phyloP scores from a whole-genome alignment of 78 protist genomes.

The Dictyostelium citrinum region DNA sequence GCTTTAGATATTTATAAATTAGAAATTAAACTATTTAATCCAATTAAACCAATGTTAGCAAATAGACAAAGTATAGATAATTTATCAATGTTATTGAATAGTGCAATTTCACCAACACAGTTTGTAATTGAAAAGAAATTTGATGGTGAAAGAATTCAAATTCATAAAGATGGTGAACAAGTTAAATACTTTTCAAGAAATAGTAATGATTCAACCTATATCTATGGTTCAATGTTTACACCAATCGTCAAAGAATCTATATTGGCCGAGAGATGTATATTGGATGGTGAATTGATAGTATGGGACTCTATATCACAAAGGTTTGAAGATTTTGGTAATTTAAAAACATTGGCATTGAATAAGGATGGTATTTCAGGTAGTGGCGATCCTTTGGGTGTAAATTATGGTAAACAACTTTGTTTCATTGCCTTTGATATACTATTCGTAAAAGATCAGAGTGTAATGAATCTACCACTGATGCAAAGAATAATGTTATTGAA shows the following conservation, averaged over 20 bases:
- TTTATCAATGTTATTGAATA: slow-evolving; percentile 12
- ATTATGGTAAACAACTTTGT: slow-evolving; percentile 78
- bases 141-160: slow-evolving; percentile 93
- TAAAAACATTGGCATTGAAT: slow-evolving; percentile 66
- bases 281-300: slow-evolving; percentile 93
- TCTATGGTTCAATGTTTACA: slow-evolving; percentile 53
- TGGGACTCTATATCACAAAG: slow-evolving; percentile 73
- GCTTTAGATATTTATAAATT: background rate
- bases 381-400: slow-evolving; percentile 21
- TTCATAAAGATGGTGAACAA: slow-evolving; percentile 74
- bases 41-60: slow-evolving; percentile 95
- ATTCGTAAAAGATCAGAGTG: slow-evolving; percentile 73
- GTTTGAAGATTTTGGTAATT: slow-evolving; percentile 88
- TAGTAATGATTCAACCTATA: slow-evolving; percentile 74
- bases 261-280: slow-evolving; percentile 65
- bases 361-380: slow-evolving; percentile 19
- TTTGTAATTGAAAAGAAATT: slow-evolving; percentile 84
- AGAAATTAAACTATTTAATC: slow-evolving; percentile 53
- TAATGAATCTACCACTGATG: slow-evolving; percentile 50
- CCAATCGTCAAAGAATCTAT: slow-evolving; percentile 61
- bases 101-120: background rate
- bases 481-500: slow-evolving; percentile 49
- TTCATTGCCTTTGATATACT: slow-evolving; percentile 89
- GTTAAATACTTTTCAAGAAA: slow-evolving; percentile 68
- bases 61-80: slow-evolving; percentile 36